Conservation (phyloP, 2,329 filamentous ascomycete genomes). For the Rhinocladiella similis region DNA sequence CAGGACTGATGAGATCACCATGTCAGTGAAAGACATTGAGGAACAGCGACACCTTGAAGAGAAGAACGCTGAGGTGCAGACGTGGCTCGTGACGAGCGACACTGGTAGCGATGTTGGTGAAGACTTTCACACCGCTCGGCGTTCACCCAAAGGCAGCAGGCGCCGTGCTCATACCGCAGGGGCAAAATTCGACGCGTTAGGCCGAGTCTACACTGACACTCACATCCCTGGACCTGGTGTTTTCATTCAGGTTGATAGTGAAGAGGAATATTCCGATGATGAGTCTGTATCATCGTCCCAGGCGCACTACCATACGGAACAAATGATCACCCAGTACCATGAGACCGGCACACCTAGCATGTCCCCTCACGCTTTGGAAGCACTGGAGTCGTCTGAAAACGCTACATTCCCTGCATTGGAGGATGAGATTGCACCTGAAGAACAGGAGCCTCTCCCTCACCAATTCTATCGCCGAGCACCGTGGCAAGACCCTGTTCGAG, state of each 20-base stretch:
- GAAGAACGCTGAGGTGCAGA: slow-evolving; percentile 54
- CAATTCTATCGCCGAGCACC: slow-evolving; percentile 44
- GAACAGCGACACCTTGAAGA: slow-evolving; percentile 48
- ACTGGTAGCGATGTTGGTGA: slow-evolving; percentile 44
- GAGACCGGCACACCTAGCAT: slow-evolving; percentile 32
- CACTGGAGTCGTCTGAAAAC: slow-evolving; percentile 23
- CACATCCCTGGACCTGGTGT: slow-evolving; percentile 54
- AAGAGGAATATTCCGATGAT: slow-evolving; percentile 36
- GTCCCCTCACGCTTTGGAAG: slow-evolving; percentile 23
- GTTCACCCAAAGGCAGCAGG: slow-evolving; percentile 12
- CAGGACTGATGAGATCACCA: slow-evolving; percentile 46
- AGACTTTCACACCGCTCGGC: slow-evolving; percentile 21
- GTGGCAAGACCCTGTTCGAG: slow-evolving; percentile 47
- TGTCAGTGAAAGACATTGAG: slow-evolving; percentile 53
- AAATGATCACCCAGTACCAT: slow-evolving; percentile 30
- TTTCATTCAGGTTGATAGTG: slow-evolving; percentile 45
- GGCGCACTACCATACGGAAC: slow-evolving; percentile 9
- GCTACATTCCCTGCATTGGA: slow-evolving; percentile 31
- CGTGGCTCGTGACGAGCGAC: slow-evolving; percentile 54
- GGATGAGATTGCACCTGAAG: slow-evolving; percentile 28
- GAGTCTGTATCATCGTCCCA: slow-evolving; percentile 21
- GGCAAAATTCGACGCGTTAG: slow-evolving; percentile 37
- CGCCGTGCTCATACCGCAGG: slow-evolving; percentile 38
- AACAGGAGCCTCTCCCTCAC: slow-evolving; percentile 36
- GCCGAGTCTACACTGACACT: slow-evolving; percentile 36